Conservation (phyloP, 352 stramenopile species). For the Blastocystis sp. region DNA sequence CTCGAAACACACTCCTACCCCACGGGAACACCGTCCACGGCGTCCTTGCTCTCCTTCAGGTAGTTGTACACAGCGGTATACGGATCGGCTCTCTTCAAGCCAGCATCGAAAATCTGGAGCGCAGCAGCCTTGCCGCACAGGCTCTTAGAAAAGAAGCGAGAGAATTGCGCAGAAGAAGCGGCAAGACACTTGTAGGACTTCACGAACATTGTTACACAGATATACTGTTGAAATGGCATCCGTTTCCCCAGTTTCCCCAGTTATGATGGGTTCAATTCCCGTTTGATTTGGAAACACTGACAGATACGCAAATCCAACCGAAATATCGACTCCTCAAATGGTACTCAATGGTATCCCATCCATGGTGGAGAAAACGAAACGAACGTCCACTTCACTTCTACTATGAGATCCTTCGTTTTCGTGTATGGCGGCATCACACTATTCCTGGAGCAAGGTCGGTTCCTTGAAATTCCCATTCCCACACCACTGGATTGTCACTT, state of each 20-base stretch:
- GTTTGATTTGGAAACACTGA: no score
- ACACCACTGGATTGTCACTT: no score
- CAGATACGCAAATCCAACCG: no score
- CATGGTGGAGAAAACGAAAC: no score
- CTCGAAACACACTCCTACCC: background rate
- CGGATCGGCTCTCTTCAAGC: slow-evolving; percentile 47
- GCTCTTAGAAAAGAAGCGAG: slow-evolving; percentile 38
- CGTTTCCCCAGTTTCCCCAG: background rate
- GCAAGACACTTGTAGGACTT: background rate
- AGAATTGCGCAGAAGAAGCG: slow-evolving; percentile 23
- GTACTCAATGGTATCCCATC: no score
- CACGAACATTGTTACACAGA: slow-evolving; percentile 34
- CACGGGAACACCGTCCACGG: slow-evolving; percentile 12
- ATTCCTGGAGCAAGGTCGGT: no score
- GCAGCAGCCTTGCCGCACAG: slow-evolving; percentile 33
- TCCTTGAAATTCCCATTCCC: no score
- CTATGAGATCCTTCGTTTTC: no score
- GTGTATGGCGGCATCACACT: no score
- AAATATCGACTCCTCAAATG: no score
- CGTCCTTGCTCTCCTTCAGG: slow-evolving; percentile 19
- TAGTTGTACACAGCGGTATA: slow-evolving; percentile 53
- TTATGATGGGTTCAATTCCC: background rate
- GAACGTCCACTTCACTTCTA: no score
- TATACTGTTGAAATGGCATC: slow-evolving; percentile 1
- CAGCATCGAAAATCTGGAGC: slow-evolving; percentile 45